Evolutionary conservation across 371 early-diverging fungal species (phyloP).

Genomic region (Mucor saturninus): DNA sequence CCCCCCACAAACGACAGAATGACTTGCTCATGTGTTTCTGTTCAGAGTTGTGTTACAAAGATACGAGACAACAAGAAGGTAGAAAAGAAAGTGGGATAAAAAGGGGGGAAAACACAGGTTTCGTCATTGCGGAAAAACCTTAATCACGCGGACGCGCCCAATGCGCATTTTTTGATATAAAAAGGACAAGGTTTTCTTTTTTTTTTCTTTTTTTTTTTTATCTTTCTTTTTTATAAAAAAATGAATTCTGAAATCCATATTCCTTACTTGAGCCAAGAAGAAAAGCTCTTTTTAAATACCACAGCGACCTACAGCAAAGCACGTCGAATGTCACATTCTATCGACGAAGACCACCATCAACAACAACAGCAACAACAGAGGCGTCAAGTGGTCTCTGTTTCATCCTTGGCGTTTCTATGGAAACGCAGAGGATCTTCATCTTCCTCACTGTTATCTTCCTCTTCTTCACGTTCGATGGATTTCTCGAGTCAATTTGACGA

Average conservation of each 20-base stretch:
- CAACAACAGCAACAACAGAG: neutral
- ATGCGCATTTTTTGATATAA: neutral
- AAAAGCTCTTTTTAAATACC: constrained; percentile 26
- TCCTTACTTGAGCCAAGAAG: constrained; percentile 31
- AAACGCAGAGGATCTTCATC: constrained; percentile 29
- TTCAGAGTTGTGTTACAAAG: no score
- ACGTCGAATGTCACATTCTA: constrained; percentile 19
- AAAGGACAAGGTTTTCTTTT: neutral
- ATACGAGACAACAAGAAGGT: no score
- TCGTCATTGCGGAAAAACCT: constrained; percentile 14
- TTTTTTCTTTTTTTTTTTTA: neutral
- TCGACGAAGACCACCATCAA: constrained; percentile 7
- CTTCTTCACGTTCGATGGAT: constrained; percentile 9
- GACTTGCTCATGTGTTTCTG: no score
- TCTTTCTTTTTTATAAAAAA: neutral
- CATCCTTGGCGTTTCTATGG: constrained; percentile 16
- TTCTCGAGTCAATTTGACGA: neutral
- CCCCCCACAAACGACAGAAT: no score
- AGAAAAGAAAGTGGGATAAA: neutral
- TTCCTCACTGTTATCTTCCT: constrained; percentile 9
- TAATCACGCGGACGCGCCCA: constrained; percentile 6
- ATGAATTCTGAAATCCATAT: constrained; percentile 22
- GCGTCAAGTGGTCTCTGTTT: constrained; percentile 14
- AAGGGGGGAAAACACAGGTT: constrained; percentile 4
- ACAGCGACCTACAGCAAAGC: constrained; percentile 27